Evolutionary conservation across 108 stramenopile genomes (phyloP), one percentile per base, ranked within the genome.

Genomic region (Cyclotella choctawhatcheeana): DNA sequence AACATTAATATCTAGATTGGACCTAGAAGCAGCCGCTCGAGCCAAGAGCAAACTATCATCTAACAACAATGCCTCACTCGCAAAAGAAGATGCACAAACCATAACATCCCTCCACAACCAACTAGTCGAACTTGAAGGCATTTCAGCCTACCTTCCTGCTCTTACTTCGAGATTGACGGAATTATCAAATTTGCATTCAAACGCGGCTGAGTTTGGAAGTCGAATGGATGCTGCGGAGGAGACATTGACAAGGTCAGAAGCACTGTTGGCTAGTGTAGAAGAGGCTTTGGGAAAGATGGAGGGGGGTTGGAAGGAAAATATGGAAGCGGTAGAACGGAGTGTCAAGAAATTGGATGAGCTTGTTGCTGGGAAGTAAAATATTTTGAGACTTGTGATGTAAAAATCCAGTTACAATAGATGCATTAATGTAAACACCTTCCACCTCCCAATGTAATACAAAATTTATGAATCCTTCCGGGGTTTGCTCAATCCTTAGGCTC

Each of bases 51-150:
- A 78, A 50, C 63, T 64, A 26, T 64, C 69, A 40, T 31, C 55
- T 0, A 74, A 72, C 48, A 34, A 44, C n/a, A 43, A 50, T 20
- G 50, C 80, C 22, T 51, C 84, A 20, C 77, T 70, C 58, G 65
- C 70, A 21, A 79, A 67, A 43, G 78, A 81, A 33, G 93, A 94
- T 63, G 71, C 84, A 31, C 81, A 88, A 71, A 89, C 64, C 34
- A 88, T 94, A 60, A 60, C 88, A 25, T 77, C 81, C 5, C 71
- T 94, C 44, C 85, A 94, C 77, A 66, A 80, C 26, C 87, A 88
- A 73, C 66, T 94, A 69, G 35, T 82, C 7, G 84, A 90, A 53
- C 61, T 94, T 68, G 91, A 94, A 40, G 88, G 88, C 3, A 45
- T 94, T 17, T 80, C 81, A 13, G 44, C 71, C 0, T 77, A 84